Evolutionary conservation across 2,329 filamentous ascomycete species (phyloP).

Genomic region (Colletotrichum sublineola): DNA sequence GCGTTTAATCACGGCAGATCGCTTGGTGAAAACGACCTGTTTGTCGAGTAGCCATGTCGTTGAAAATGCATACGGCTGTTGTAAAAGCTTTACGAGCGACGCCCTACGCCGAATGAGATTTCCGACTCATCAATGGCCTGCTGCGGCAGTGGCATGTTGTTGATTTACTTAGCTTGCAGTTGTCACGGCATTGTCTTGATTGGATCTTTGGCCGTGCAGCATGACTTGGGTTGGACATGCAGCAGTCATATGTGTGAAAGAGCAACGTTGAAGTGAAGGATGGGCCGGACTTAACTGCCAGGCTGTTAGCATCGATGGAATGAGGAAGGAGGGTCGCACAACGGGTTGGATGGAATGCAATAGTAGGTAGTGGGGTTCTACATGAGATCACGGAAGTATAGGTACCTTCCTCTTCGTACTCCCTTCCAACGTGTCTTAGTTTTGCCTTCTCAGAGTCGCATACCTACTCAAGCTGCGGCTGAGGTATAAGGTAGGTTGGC

Average conservation of each 20-base stretch:
- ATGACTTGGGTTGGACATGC: constrained; percentile 17
- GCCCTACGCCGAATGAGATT: not conserved
- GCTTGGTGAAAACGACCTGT: not conserved
- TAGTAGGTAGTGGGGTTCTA: not conserved
- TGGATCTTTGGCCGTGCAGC: not conserved
- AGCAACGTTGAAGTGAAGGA: constrained; percentile 17
- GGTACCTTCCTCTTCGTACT: not conserved
- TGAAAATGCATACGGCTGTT: not conserved
- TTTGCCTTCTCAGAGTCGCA: not conserved
- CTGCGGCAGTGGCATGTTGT: constrained; percentile 2
- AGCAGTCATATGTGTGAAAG: constrained; percentile 5
- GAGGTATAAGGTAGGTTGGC: not conserved
- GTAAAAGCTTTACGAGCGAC: not conserved
- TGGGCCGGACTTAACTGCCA: constrained; percentile 4
- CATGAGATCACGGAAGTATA: constrained; percentile 4
- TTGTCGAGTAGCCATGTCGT: not conserved
- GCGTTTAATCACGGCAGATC: constrained; percentile 3
- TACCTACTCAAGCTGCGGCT: not conserved
- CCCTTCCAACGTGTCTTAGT: not conserved
- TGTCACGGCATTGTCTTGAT: constrained; percentile 1
- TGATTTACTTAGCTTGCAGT: not conserved
- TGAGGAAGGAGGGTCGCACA: constrained; percentile 1
- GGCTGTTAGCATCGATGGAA: not conserved
- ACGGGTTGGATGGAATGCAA: constrained; percentile 1
- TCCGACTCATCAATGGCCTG: constrained; percentile 14